These are phyloP conservation scores for Bolboschoenoplectus hybrid DNA, from an alignment of 202 grass and related monocot genomes.

Conservation along the genomic window DNA sequence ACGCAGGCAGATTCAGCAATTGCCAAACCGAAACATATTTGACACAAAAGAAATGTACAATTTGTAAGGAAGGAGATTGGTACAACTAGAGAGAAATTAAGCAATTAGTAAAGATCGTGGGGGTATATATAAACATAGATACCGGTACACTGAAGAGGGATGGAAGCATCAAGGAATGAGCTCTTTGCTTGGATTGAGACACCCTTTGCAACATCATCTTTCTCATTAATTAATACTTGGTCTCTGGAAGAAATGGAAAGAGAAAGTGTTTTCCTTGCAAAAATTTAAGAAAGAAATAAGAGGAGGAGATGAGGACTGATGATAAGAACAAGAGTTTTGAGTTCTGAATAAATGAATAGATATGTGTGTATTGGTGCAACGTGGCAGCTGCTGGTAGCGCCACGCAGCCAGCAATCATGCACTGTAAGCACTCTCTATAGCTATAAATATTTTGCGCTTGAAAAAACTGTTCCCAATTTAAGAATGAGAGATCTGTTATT, in stretches of 20 bases:
- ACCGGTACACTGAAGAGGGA: neutral
- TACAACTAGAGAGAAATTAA: neutral
- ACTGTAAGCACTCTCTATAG: neutral
- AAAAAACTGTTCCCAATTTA: neutral
- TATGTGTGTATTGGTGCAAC: neutral
- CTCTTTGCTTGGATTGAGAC: neutral
- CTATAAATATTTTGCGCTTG: neutral
- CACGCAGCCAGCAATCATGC: neutral
- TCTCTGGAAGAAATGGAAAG: neutral
- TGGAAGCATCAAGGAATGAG: neutral
- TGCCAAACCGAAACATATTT: neutral
- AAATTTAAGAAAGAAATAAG: no score
- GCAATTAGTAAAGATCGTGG: neutral
- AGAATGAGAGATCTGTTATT: neutral
- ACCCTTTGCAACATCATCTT: neutral
- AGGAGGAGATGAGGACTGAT: neutral
- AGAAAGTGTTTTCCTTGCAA: neutral
- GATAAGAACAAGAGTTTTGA: neutral
- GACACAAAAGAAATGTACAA: neutral
- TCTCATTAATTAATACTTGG: neutral
- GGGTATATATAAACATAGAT: neutral
- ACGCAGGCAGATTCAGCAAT: neutral
- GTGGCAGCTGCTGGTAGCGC: neutral
- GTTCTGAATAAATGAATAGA: neutral
- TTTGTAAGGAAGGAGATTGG: neutral